Evolutionary conservation across 2,329 filamentous ascomycete species (phyloP).

Genomic region (Fusarium napiforme): DNA sequence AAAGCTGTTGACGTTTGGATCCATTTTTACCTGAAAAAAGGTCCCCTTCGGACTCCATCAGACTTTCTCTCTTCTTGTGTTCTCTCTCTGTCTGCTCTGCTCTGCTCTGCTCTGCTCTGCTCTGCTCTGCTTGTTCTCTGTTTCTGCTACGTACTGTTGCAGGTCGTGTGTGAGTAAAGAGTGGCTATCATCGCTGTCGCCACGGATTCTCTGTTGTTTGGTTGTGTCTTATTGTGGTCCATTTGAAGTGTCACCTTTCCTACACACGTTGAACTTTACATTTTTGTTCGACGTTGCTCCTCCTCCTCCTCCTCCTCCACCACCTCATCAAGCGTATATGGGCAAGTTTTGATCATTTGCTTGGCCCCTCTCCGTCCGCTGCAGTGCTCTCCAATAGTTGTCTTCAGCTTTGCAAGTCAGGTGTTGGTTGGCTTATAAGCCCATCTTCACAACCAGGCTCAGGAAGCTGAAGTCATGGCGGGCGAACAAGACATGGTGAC

Average conservation of each 20-base stretch:
- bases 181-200: neutral
- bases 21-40: slow-evolving; percentile 30
- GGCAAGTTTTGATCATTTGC: neutral
- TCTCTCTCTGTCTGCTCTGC: slow-evolving; percentile 12
- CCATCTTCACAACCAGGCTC: neutral
- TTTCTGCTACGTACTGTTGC: slow-evolving; percentile 20
- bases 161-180: slow-evolving; percentile 8
- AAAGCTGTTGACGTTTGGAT: slow-evolving; percentile 28
- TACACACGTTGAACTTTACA: slow-evolving; percentile 8
- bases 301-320: neutral
- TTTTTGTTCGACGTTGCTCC: neutral
- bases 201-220: slow-evolving; percentile 2
- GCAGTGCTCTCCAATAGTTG: neutral
- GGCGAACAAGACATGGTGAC: slow-evolving; percentile 32
- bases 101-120: slow-evolving; percentile 12
- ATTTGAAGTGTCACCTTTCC: slow-evolving; percentile 2
- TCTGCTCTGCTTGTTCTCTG: slow-evolving; percentile 17
- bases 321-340: neutral
- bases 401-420: neutral
- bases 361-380: neutral
- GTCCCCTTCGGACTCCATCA: slow-evolving; percentile 30
- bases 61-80: slow-evolving; percentile 31
- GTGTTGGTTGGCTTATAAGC: neutral
- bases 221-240: neutral
- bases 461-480: slow-evolving; percentile 28